Evolutionary conservation across 179 eudicot species (phyloP), one percentile per base, ranked within the genome.

Genomic region (Silene noctiflora): DNA sequence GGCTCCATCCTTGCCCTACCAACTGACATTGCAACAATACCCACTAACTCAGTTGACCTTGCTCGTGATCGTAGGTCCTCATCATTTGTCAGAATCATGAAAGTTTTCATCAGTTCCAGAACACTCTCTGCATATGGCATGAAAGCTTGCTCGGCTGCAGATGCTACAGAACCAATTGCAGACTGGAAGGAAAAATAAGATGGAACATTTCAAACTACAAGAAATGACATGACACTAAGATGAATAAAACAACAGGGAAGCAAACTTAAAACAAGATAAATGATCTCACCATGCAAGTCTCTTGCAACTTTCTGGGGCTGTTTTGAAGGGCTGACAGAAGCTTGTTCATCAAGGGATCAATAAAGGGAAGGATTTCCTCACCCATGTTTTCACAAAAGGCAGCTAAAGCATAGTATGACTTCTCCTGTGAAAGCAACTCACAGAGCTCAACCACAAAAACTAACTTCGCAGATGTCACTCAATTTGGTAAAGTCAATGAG

Each of bases 311-410:
- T 68, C 94, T 88, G 48, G 99, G 87, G 76, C 91, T 95, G 82
- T 48, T 91, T 72, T 95, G 92, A 62, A 95, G 92, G 61, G 97
- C 90, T 29, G 86, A 84, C 72, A 95, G 89, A 77, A 95, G 85
- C 78, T 87, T 93, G 71, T 82, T 88, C 98, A 91, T 92, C 81
- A 95, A 83, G 79, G 97, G 91, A 77, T 93, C 99, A 73, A 95
- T 80, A 80, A 89, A 95, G 46, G 95, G 96, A 81, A 95, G 93
- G 76, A 95, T 93, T 80, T 93, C 99, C 51, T 88, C 95, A 35
- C 91, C 97, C 97, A 95, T 93, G 83, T 95, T 85, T 89, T 95
- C 99, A 83, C 97, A 93, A 77, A 93, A 93, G 79, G 97, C 97
- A 72, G 99, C 97, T 88, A 95, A 81, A 58, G 99, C 99, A 83